Conservation (phyloP, 1,284 basidiomycete genomes). For the Chalciporus sp. region DNA sequence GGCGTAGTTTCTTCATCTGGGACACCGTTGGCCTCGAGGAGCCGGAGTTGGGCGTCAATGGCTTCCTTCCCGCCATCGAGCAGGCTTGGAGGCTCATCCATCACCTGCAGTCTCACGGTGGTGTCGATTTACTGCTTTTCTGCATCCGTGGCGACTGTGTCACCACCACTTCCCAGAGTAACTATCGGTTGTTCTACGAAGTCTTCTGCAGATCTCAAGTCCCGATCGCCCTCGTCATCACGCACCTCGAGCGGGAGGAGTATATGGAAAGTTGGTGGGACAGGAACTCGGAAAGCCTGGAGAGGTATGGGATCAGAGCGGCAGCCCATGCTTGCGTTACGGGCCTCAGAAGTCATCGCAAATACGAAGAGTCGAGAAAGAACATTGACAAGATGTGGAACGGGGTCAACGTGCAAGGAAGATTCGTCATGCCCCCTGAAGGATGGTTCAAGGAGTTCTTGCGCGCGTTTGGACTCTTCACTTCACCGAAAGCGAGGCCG, state of each 20-base stretch:
- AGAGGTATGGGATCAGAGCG: conserved; percentile 28
- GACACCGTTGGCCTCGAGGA: conserved; percentile 45
- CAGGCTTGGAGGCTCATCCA: conserved; percentile 39
- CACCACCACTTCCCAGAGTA: conserved; percentile 34
- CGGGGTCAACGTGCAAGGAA: conserved; percentile 14
- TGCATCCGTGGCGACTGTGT: conserved; percentile 40
- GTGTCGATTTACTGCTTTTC: conserved; percentile 42
- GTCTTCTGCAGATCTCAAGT: conserved; percentile 37
- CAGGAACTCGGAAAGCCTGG: conserved; percentile 25
- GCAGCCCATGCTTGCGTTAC: conserved; percentile 35
- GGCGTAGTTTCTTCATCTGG: conserved; percentile 31
- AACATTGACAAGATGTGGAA: conserved; percentile 23
- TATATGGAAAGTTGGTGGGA: conserved; percentile 36
- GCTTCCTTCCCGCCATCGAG: conserved; percentile 36
- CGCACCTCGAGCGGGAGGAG: conserved; percentile 39
- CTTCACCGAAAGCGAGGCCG: conserved; percentile 22
- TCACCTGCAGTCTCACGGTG: conserved; percentile 28
- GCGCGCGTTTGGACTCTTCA: conserved; percentile 29
- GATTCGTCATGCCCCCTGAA: conserved; percentile 32
- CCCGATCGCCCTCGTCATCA: conserved; percentile 42
- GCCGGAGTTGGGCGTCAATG: conserved; percentile 27
- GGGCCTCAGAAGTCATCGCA: conserved; percentile 28
- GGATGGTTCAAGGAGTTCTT: conserved; percentile 28
- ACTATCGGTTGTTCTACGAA: conserved; percentile 41
- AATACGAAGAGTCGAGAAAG: conserved; percentile 27